Evolutionary conservation across 306 rosid species (phyloP).

Genomic region (Castanospermum australe): DNA sequence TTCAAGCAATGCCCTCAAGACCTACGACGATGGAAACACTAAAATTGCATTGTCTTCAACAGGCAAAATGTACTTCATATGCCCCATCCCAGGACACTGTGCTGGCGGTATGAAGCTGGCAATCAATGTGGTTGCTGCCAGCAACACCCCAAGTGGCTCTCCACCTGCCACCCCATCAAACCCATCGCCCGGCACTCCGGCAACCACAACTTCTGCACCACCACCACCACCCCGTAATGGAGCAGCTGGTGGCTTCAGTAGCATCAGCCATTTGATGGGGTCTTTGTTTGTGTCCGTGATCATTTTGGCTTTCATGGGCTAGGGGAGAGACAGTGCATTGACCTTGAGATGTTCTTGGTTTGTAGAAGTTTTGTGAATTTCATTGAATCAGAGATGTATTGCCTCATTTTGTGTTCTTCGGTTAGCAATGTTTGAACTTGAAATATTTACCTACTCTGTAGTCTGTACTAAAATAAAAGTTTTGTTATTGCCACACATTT

Average conservation of each 20-base stretch:
- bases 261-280: slow-evolving; percentile 39
- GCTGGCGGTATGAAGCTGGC: slow-evolving; percentile 55
- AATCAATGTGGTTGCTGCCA: slow-evolving; percentile 48
- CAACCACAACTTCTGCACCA: too few species aligned
- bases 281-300: slow-evolving; percentile 29
- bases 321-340: slow-evolving; percentile 78
- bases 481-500: too few species aligned
- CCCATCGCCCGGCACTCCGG: too few species aligned
- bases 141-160: slow-evolving; percentile 29
- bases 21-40: slow-evolving; percentile 30
- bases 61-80: slow-evolving; percentile 53
- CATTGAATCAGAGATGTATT: slow-evolving; percentile 18
- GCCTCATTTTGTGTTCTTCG: background rate
- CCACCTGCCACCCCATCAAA: too few species aligned
- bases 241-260: slow-evolving; percentile 21
- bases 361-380: slow-evolving; percentile 26
- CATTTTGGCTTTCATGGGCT: slow-evolving; percentile 43
- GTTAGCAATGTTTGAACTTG: background rate
- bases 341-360: background rate
- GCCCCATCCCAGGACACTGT: slow-evolving; percentile 59
- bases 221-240: slow-evolving; percentile 36
- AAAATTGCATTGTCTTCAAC: slow-evolving; percentile 24
- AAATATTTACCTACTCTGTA: background rate
- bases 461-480: too few species aligned
- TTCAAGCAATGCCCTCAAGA: slow-evolving; percentile 26